Evolutionary conservation across 2,329 filamentous ascomycete species (phyloP).

Genomic region (Trichoderma arundinaceum): DNA sequence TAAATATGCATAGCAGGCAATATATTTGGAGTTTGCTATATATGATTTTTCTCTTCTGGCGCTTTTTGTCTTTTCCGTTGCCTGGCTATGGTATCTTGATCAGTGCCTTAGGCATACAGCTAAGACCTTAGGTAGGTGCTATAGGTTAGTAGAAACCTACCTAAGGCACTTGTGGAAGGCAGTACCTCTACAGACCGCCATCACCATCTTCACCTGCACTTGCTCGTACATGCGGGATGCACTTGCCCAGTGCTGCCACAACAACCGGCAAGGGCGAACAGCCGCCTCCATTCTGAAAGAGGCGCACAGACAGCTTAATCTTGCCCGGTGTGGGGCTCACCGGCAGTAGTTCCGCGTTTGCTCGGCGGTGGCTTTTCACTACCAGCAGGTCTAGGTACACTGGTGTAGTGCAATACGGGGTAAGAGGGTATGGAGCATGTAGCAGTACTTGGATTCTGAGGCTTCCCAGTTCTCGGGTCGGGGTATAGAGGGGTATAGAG

Average conservation of each 20-base stretch:
- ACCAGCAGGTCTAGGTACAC: not conserved
- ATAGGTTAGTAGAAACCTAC: too few relatives aligned
- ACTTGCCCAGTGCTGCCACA: not conserved
- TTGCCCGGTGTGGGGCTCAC: conserved; percentile 22
- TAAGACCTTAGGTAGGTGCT: too few relatives aligned
- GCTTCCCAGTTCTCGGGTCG: not conserved
- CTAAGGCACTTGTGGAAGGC: not conserved
- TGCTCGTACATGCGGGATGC: not conserved
- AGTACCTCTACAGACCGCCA: not conserved
- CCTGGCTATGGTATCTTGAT: too few relatives aligned
- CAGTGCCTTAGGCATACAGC: too few relatives aligned
- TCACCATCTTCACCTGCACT: not conserved
- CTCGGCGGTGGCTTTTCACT: conserved; percentile 22
- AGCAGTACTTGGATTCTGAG: not conserved
- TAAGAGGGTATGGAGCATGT: conserved; percentile 15
- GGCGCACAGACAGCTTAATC: conserved; percentile 20
- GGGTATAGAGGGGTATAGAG: conserved; percentile 12
- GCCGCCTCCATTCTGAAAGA: conserved; percentile 6
- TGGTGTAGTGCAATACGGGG: conserved; percentile 10
- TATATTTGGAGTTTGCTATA: not conserved
- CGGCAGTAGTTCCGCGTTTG: conserved; percentile 31
- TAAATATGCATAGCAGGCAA: conserved; percentile 4
- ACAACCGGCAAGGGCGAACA: conserved; percentile 13
- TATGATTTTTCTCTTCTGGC: too few relatives aligned
- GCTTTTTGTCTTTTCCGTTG: too few relatives aligned